Evolutionary conservation across 306 rosid species (phyloP).

Genomic region (Chamaecrista fasciculata): DNA sequence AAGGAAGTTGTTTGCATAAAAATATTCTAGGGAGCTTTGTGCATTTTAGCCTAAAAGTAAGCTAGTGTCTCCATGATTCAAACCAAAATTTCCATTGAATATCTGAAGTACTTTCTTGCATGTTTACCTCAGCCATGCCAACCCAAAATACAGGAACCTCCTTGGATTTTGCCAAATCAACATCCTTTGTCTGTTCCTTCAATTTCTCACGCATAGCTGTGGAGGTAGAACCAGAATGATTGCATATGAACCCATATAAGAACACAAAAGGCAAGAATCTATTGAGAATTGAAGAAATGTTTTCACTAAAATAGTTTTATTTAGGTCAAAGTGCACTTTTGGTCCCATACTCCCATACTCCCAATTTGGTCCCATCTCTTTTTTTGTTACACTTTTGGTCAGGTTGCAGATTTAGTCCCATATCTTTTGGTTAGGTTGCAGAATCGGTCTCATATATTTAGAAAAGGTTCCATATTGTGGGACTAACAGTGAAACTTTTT

Average conservation of each 20-base stretch:
- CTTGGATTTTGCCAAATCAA: conserved; percentile 61
- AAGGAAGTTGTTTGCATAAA: too few species aligned
- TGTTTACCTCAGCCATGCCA: conserved; percentile 95
- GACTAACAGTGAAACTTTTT: too few species aligned
- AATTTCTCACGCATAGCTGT: conserved; percentile 63
- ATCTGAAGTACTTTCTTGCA: conserved; percentile 20
- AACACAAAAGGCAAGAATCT: conserved; percentile 13
- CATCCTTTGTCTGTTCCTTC: conserved; percentile 69
- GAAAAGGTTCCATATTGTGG: too few species aligned
- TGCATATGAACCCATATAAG: conserved; percentile 23
- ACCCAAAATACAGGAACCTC: conserved; percentile 73
- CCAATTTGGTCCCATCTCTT: too few species aligned
- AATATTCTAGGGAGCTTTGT: too few species aligned
- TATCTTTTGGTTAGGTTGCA: too few species aligned
- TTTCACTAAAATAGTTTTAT: background rate
- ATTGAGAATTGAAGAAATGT: background rate
- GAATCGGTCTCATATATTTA: too few species aligned
- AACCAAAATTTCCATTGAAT: conserved; percentile 4
- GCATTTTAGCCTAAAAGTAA: too few species aligned
- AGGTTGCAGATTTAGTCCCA: too few species aligned
- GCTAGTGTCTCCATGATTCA: conserved; percentile 11
- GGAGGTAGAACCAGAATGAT: conserved; percentile 19
- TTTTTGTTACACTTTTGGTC: too few species aligned
- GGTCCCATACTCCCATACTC: too few species aligned
- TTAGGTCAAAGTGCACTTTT: too few species aligned